These are phyloP conservation scores for Citrus cavaleriei DNA, from an alignment of 345 rosid genomes.

Conservation along the genomic window DNA sequence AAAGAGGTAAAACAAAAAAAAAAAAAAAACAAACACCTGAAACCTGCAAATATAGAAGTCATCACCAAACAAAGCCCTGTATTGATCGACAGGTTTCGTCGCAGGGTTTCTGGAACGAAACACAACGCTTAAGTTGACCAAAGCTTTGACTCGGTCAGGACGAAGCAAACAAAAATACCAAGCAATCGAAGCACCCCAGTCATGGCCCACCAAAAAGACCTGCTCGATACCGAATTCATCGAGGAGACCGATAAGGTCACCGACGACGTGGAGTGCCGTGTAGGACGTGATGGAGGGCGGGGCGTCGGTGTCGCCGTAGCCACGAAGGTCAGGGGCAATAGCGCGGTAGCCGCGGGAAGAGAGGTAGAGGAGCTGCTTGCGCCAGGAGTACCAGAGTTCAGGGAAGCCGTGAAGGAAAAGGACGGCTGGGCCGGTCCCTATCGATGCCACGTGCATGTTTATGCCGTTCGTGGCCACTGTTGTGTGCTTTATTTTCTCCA, in stretches of 20 bases:
- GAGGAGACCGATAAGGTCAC: slow-evolving; percentile 27
- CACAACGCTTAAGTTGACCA: slow-evolving; percentile 28
- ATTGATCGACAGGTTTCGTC: slow-evolving; percentile 19
- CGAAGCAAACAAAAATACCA: slow-evolving; percentile 7
- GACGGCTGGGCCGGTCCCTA: slow-evolving; percentile 23
- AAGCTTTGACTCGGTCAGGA: slow-evolving; percentile 29
- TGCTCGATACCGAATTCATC: slow-evolving; percentile 13
- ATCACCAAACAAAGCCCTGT: slow-evolving; percentile 26
- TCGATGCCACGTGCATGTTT: slow-evolving; percentile 4
- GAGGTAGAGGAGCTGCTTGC: slow-evolving; percentile 32
- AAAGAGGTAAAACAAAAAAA: too few relatives aligned
- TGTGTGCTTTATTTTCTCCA: slow-evolving; percentile 12
- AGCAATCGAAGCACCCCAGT: slow-evolving; percentile 9
- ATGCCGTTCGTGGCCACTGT: slow-evolving; percentile 9
- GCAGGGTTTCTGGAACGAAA: slow-evolving; percentile 27
- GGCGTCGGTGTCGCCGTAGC: slow-evolving; percentile 32
- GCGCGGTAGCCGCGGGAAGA: slow-evolving; percentile 27
- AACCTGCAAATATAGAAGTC: slow-evolving; percentile 37
- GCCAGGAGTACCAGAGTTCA: slow-evolving; percentile 36
- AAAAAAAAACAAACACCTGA: slow-evolving; percentile 15
- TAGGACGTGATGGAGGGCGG: slow-evolving; percentile 24
- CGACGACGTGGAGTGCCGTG: slow-evolving; percentile 25
- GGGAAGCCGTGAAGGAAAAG: slow-evolving; percentile 45
- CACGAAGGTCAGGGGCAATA: slow-evolving; percentile 40
- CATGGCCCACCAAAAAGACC: slow-evolving; percentile 10